Conservation (phyloP, 768 basidiomycete genomes). For the Clitopilus hobsonii region DNA sequence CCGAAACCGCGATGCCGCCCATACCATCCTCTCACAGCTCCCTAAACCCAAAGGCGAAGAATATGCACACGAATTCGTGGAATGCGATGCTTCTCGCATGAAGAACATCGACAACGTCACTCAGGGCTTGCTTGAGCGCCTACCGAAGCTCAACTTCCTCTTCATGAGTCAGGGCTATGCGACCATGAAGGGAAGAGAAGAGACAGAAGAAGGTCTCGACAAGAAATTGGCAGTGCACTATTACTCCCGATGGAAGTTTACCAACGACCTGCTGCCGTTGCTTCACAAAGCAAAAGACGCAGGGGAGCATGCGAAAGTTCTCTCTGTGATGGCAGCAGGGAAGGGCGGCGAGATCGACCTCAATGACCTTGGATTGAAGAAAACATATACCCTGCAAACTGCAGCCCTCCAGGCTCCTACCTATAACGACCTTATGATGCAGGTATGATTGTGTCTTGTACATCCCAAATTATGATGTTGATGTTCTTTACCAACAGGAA, state of each 20-base stretch:
- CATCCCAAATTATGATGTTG: neutral
- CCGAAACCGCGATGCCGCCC: slow-evolving; percentile 42
- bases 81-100: slow-evolving; percentile 42
- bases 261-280: slow-evolving; percentile 37
- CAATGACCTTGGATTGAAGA: slow-evolving; percentile 42
- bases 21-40: slow-evolving; percentile 33
- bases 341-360: slow-evolving; percentile 33
- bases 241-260: slow-evolving; percentile 49
- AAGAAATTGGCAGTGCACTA: slow-evolving; percentile 38
- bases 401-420: slow-evolving; percentile 25
- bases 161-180: slow-evolving; percentile 39
- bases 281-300: slow-evolving; percentile 37
- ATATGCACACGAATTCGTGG: slow-evolving; percentile 35
- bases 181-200: slow-evolving; percentile 28
- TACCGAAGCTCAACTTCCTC: slow-evolving; percentile 49
- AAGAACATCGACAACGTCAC: slow-evolving; percentile 33
- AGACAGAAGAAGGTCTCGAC: slow-evolving; percentile 30
- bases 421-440: slow-evolving; percentile 39
- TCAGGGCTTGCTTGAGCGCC: slow-evolving; percentile 22
- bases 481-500: slow-evolving; percentile 24
- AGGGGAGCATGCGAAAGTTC: slow-evolving; percentile 48
- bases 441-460: slow-evolving; percentile 19
- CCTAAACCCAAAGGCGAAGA: slow-evolving; percentile 24
- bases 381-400: slow-evolving; percentile 24
- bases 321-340: slow-evolving; percentile 37